Evolutionary conservation across 108 stramenopile genomes (phyloP), one percentile per base, ranked within the genome.

Genomic region (Nannochloropsis salina): DNA sequence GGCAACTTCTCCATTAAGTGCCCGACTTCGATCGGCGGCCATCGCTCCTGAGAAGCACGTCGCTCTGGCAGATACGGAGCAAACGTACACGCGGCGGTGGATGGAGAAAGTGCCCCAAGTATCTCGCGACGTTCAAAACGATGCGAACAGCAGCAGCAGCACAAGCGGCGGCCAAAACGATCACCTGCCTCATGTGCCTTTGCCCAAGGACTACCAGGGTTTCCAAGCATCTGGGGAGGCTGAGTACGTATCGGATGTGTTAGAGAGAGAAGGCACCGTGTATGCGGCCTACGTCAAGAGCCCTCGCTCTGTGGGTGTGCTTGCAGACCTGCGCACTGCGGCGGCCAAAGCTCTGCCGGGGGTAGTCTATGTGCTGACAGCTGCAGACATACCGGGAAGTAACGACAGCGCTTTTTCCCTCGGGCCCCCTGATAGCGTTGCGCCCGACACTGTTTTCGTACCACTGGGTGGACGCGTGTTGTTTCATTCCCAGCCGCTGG

Each of bases 171-270:
- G 4, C 8, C 20, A 74, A 4, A 6, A 74, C 8, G 61, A 74
- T n/a, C 61, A 74, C 61, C n/a, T 74, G 61, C 61, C 83, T 83
- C 40, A 6, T 8, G 74, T 44, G 9, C 74, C 87, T 9, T 18
- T 81, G 31, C 44, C 44, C 87, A 90, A 90, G 85, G 21, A 87
- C 20, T 51, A 61, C 9, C 84, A 44, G n/a, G 43, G 86, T 31
- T 43, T 90, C 42, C 87, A 87, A 84, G 87, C 87, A 3, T 80
- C 86, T 12, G 89, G 89, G 44, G 82, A 90, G 84, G 89, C 87
- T 9, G 80, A 31, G 42, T 90, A 85, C 84, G 42, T 80, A 12
- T 80, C 84, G 6, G 89, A 90, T 86, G 84, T 84, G 20, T 18
- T 41, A 21, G 21, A 12, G 20, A 22, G 18, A 21, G n/a, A 74